Evolutionary conservation across 1,284 basidiomycete genomes (phyloP).

Genomic region (Puccinia coronata): DNA sequence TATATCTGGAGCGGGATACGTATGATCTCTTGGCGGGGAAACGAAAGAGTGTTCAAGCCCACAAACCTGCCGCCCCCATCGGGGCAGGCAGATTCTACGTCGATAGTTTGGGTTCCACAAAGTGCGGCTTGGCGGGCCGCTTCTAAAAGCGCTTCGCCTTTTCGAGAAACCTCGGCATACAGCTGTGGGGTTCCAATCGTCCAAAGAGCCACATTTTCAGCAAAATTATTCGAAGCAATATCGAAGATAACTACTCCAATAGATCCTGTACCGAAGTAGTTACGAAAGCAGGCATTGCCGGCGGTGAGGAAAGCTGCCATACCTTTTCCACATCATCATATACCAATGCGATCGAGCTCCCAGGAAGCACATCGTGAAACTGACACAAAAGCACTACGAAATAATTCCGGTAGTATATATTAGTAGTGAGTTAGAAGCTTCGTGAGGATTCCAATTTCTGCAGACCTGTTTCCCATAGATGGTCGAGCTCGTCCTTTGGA

Average conservation of each 20-base stretch:
- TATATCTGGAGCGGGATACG: slow-evolving; percentile 61
- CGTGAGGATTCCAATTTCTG: background rate
- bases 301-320: background rate
- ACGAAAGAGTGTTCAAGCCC: slow-evolving; percentile 75
- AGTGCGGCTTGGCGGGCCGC: slow-evolving; percentile 74
- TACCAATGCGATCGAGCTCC: slow-evolving; percentile 80
- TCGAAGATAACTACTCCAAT: no score
- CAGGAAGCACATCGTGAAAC: slow-evolving; percentile 74
- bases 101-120: slow-evolving; percentile 62
- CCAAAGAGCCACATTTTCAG: no score
- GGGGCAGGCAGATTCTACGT: background rate
- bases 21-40: slow-evolving; percentile 74
- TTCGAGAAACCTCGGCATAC: slow-evolving; percentile 74
- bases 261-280: background rate
- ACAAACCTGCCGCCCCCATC: slow-evolving; percentile 63
- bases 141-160: slow-evolving; percentile 71
- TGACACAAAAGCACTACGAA: slow-evolving; percentile 53
- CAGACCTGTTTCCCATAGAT: slow-evolving; percentile 77
- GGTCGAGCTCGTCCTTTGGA: slow-evolving; percentile 77
- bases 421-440: background rate
- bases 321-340: slow-evolving; percentile 86
- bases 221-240: no score
- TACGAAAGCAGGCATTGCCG: background rate
- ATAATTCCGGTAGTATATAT: slow-evolving; percentile 22
- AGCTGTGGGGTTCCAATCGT: slow-evolving; percentile 55